These are phyloP conservation scores for Aaosphaeria pasadenensis DNA, from an alignment of 2,329 filamentous ascomycete species.

Conservation along the genomic window DNA sequence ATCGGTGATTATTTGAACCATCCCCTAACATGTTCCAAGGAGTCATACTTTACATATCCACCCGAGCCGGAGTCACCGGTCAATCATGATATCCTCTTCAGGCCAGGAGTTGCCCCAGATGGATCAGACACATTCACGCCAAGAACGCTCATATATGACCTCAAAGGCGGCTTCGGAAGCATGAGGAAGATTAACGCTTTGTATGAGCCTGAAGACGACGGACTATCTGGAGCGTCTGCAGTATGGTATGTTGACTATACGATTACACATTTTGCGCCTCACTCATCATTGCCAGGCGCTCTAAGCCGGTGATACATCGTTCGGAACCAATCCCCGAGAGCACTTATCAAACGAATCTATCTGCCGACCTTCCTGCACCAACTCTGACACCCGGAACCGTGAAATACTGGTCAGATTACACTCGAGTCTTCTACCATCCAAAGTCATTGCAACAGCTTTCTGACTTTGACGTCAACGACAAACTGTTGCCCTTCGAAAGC, in stretches of 20 bases:
- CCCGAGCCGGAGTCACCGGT: slow-evolving; percentile 62
- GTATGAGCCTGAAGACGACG: slow-evolving; percentile 61
- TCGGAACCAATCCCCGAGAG: slow-evolving; percentile 64
- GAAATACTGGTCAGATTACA: slow-evolving; percentile 97
- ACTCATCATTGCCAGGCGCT: slow-evolving; percentile 13
- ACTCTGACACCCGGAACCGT: slow-evolving; percentile 67
- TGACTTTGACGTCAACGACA: slow-evolving; percentile 80
- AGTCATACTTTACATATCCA: slow-evolving; percentile 94
- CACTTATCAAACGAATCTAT: slow-evolving; percentile 76
- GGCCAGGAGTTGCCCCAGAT: slow-evolving; percentile 76
- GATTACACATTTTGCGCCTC: background rate
- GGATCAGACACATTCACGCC: slow-evolving; percentile 90
- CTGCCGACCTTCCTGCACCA: slow-evolving; percentile 64
- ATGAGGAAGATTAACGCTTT: slow-evolving; percentile 84
- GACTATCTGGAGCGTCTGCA: slow-evolving; percentile 19
- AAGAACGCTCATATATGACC: slow-evolving; percentile 86
- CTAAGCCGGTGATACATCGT: slow-evolving; percentile 60
- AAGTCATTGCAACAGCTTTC: slow-evolving; percentile 76
- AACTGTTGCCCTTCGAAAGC: slow-evolving; percentile 77
- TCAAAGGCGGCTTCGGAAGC: slow-evolving; percentile 90
- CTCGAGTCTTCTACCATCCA: slow-evolving; percentile 87
- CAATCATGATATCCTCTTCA: slow-evolving; percentile 85
- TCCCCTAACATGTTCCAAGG: slow-evolving; percentile 49
- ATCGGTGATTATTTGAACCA: background rate
- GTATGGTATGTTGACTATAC: slow-evolving; percentile 17